Conservation (phyloP, 1,284 basidiomycete genomes). For the Microbotryum lychnidis-dioicae region DNA sequence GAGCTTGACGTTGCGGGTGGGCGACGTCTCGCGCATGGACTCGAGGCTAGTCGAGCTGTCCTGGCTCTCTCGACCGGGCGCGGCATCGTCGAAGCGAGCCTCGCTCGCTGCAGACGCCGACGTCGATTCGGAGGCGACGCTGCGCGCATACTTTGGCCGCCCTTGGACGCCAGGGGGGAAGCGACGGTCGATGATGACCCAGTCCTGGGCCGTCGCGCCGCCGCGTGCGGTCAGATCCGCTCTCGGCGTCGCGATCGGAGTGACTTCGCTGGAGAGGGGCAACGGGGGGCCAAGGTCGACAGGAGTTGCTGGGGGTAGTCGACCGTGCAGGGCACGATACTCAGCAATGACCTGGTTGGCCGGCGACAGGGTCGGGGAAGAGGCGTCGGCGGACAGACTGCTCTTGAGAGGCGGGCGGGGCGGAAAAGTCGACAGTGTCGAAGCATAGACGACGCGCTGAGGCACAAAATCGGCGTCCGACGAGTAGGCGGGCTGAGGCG, state of each 20-base stretch:
- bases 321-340: constrained; percentile 12
- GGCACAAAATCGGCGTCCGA: constrained; percentile 19
- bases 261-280: neutral
- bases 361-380: constrained; percentile 3
- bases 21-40: constrained; percentile 1
- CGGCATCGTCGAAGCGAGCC: neutral
- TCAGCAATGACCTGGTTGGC: constrained; percentile 14
- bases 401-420: constrained; percentile 22
- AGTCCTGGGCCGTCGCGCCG: too few species aligned
- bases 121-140: neutral
- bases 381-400: neutral
- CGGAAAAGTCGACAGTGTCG: constrained; percentile 25
- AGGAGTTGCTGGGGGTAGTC: neutral
- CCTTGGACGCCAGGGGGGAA: too few species aligned
- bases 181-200: too few species aligned
- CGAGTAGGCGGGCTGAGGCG: constrained; percentile 12
- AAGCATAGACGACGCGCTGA: constrained; percentile 23
- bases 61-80: neutral
- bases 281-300: neutral
- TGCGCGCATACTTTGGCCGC: neutral
- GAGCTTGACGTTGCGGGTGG: neutral
- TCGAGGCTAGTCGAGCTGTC: constrained; percentile 13
- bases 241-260: neutral
- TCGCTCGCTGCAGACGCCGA: neutral
- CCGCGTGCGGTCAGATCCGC: neutral